phyloP scores from a whole-genome alignment of 805 yeast species.

The Candida piceae region DNA sequence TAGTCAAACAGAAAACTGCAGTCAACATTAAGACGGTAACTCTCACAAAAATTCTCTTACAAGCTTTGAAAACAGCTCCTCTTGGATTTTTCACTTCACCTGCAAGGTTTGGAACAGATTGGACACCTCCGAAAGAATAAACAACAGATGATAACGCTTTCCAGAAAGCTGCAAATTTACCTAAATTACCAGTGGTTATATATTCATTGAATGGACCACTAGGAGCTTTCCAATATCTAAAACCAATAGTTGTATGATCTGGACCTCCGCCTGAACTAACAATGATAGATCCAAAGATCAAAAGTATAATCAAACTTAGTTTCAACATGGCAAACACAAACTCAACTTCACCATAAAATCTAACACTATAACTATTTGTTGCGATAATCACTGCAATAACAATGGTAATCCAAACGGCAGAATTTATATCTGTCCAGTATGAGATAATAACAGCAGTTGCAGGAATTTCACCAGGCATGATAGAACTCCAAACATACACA shows the following conservation, averaged over 20 bases:
- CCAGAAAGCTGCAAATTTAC: too few relatives aligned
- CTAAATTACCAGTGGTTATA: conserved; percentile 33
- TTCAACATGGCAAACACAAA: conserved; percentile 62
- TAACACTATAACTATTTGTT: conserved; percentile 44
- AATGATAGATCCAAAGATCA: conserved; percentile 46
- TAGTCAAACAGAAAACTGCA: too few relatives aligned
- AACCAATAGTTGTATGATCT: background rate
- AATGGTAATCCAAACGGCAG: conserved; percentile 56
- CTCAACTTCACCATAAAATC: conserved; percentile 44
- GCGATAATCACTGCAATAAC: conserved; percentile 42
- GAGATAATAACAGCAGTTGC: conserved; percentile 58
- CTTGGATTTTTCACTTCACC: conserved; percentile 22
- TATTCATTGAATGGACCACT: too few relatives aligned
- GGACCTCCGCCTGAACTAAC: conserved; percentile 19
- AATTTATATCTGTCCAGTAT: conserved; percentile 52
- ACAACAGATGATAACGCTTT: conserved; percentile 54
- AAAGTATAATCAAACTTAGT: conserved; percentile 54
- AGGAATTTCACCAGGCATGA: conserved; percentile 46
- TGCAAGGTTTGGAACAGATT: conserved; percentile 26
- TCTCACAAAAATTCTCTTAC: too few relatives aligned
- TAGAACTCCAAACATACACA: conserved; percentile 29
- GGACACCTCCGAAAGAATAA: conserved; percentile 52
- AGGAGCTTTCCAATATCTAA: too few relatives aligned
- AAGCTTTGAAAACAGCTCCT: conserved; percentile 19
- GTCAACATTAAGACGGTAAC: too few relatives aligned